Conservation (phyloP, 352 stramenopile species). For the Phytopythium delawarense region DNA sequence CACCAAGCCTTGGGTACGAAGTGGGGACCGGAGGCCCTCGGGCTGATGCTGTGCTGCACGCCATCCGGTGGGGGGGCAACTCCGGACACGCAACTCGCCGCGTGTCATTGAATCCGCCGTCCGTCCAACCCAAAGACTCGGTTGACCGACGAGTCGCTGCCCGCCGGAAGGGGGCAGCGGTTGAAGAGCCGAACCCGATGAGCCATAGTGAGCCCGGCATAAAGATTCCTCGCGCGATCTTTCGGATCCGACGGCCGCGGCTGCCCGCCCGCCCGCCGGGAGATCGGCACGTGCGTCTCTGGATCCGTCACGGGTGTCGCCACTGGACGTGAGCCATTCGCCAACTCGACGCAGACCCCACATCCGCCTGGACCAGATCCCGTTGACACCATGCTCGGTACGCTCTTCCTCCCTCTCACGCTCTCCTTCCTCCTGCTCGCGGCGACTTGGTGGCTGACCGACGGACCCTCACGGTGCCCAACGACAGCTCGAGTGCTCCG, state of each 20-base stretch:
- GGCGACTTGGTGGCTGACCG: not conserved
- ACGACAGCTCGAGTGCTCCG: conserved; percentile 40
- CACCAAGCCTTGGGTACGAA: no score
- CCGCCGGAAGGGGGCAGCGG: not conserved
- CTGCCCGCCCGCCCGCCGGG: not conserved
- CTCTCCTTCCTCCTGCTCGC: not conserved
- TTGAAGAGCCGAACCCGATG: no score
- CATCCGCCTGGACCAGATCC: conserved; percentile 14
- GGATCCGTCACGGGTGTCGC: no score
- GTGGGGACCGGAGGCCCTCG: no score
- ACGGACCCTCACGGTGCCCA: not conserved
- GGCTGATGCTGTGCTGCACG: not conserved
- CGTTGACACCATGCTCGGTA: not conserved
- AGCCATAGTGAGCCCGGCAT: not conserved
- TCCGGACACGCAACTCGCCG: not conserved
- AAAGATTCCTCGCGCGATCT: not conserved
- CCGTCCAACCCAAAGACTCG: no score
- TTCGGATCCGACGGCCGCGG: conserved; percentile 1
- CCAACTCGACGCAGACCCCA: conserved; percentile 15
- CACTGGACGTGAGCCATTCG: conserved; percentile 11
- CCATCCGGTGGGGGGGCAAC: not conserved
- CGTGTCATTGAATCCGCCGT: not conserved
- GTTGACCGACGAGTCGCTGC: not conserved
- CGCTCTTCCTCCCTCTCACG: not conserved
- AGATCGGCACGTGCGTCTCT: not conserved